phyloP scores from a whole-genome alignment of 2,329 filamentous ascomycete species.

The Fusarium armeniacum region DNA sequence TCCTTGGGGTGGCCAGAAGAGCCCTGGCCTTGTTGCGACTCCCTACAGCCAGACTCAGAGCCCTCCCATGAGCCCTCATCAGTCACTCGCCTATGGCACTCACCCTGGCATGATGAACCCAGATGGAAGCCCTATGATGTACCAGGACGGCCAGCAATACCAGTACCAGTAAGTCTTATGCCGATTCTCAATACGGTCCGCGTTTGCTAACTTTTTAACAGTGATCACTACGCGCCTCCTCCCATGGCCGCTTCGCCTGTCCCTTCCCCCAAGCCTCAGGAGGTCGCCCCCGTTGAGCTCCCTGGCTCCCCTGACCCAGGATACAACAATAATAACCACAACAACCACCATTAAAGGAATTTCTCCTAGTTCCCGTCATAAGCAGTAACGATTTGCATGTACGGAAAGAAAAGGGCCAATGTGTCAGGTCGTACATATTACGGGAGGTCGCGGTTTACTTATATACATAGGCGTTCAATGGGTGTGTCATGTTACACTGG shows the following conservation, averaged over 20 bases:
- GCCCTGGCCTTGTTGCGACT: conserved; percentile 45
- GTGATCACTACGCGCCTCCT: conserved; percentile 35
- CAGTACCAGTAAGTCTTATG: conserved; percentile 50
- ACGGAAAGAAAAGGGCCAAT: conserved; percentile 1
- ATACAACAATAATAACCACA: conserved; percentile 45
- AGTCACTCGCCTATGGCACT: conserved; percentile 39
- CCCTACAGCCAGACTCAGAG: conserved; percentile 50
- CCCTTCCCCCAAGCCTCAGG: conserved; percentile 39
- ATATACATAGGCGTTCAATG: conserved; percentile 28
- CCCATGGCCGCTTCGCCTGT: conserved; percentile 32
- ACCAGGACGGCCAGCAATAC: conserved; percentile 9
- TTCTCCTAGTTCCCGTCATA: conserved; percentile 53
- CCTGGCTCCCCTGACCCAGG: conserved; percentile 52
- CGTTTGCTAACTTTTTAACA: conserved; percentile 16
- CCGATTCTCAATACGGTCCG: not conserved
- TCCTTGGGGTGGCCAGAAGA: conserved; percentile 43
- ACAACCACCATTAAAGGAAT: conserved; percentile 28
- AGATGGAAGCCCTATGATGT: conserved; percentile 38
- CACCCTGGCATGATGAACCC: conserved; percentile 40
- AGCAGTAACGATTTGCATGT: conserved; percentile 27
- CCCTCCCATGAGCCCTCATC: conserved; percentile 54
- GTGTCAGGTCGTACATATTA: conserved; percentile 24
- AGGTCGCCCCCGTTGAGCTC: conserved; percentile 53
- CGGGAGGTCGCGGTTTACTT: conserved; percentile 7
- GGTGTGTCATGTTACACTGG: conserved; percentile 28